phyloP scores from a whole-genome alignment of 1,139 yeast species.

The Taphrina confusa region DNA sequence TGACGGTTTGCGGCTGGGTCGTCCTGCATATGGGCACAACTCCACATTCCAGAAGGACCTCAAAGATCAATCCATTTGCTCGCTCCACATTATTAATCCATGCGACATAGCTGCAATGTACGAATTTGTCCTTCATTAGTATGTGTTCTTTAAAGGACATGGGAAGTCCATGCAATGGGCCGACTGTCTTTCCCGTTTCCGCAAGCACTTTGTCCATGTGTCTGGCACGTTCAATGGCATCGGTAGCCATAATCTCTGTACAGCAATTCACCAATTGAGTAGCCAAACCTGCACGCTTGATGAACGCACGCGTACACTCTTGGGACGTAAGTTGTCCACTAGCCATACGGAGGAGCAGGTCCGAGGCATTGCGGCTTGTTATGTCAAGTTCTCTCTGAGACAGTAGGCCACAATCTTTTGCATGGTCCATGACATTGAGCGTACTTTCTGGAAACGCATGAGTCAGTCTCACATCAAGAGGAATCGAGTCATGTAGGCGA shows the following conservation, averaged over 20 bases:
- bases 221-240: conserved; percentile 48
- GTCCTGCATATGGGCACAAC: conserved; percentile 65
- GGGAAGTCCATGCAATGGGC: conserved; percentile 58
- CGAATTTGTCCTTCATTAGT: conserved; percentile 51
- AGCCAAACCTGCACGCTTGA: conserved; percentile 60
- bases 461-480: background rate
- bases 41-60: conserved; percentile 58
- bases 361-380: conserved; percentile 44
- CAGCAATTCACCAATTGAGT: conserved; percentile 56
- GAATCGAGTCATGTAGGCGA: conserved; percentile 8
- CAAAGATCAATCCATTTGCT: conserved; percentile 44
- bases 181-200: conserved; percentile 49
- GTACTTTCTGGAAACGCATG: background rate
- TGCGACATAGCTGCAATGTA: conserved; percentile 51
- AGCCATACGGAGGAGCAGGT: conserved; percentile 50
- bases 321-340: conserved; percentile 51
- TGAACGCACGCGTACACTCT: conserved; percentile 55
- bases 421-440: conserved; percentile 27
- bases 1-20: conserved; percentile 58
- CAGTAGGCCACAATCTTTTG: conserved; percentile 21
- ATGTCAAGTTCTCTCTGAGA: conserved; percentile 42
- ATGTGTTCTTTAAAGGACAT: conserved; percentile 56
- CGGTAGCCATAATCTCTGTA: conserved; percentile 46
- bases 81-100: conserved; percentile 43
- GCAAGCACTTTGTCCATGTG: conserved; percentile 48